These are phyloP conservation scores for Penicillium sp. DNA, from an alignment of 2,329 filamentous ascomycete genomes.

Conservation along the genomic window DNA sequence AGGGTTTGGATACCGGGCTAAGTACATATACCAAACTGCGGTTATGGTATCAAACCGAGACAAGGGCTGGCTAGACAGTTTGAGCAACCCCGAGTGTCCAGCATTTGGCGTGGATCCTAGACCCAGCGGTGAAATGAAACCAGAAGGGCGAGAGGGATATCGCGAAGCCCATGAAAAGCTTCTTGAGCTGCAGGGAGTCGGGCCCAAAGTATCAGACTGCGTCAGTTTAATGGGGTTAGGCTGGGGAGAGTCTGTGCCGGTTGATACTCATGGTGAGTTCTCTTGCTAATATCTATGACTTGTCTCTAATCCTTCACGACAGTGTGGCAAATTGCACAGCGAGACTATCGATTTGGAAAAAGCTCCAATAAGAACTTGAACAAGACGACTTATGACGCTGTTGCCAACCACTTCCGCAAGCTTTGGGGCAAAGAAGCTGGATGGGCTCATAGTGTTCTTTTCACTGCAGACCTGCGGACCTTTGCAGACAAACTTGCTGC, in stretches of 20 bases:
- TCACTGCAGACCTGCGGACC: conserved; percentile 84
- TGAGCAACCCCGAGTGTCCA: conserved; percentile 75
- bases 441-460: conserved; percentile 96
- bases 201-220: conserved; percentile 95
- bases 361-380: conserved; percentile 81
- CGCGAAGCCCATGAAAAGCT: conserved; percentile 76
- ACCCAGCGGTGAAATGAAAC: conserved; percentile 48
- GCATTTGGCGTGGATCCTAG: conserved; percentile 51
- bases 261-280: conserved; percentile 76
- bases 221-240: conserved; percentile 94
- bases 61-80: conserved; percentile 68
- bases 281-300: not conserved
- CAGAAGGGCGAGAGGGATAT: conserved; percentile 64
- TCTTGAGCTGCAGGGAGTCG: conserved; percentile 78
- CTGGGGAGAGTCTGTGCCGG: conserved; percentile 91
- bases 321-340: conserved; percentile 96
- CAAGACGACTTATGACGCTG: conserved; percentile 81
- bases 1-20: conserved; percentile 92
- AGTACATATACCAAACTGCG: conserved; percentile 86
- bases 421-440: conserved; percentile 93
- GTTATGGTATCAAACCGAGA: conserved; percentile 67
- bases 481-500: conserved; percentile 67
- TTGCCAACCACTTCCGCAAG: conserved; percentile 83
- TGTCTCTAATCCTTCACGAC: conserved; percentile 3
- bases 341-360: conserved; percentile 90